Conservation (phyloP, 805 yeast genomes). For the Yarrowia divulgata region DNA sequence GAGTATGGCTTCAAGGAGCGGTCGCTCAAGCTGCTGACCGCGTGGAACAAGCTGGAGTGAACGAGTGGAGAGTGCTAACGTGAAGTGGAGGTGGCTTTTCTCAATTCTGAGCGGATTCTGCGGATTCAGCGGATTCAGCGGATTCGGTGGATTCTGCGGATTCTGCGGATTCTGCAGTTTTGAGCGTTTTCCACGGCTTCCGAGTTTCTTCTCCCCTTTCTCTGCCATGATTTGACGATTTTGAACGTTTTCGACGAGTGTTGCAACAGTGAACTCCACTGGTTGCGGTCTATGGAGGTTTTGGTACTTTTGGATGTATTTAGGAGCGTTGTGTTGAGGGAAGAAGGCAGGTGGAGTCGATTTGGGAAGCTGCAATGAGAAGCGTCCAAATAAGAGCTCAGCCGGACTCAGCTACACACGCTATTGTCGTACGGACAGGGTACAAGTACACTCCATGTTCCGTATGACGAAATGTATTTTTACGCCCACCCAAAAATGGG, state of each 20-base stretch:
- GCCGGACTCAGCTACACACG: neutral
- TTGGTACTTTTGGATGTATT: conserved; percentile 24
- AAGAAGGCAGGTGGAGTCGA: conserved; percentile 11
- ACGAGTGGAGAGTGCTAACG: neutral
- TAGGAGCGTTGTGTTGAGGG: conserved; percentile 11
- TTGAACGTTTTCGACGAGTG: neutral
- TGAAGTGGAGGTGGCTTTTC: neutral
- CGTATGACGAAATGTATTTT: conserved; percentile 21
- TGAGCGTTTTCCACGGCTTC: neutral
- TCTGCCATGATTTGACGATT: conserved; percentile 1
- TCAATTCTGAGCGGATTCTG: neutral
- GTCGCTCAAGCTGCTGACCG: conserved; percentile 44
- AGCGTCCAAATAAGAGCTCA: neutral
- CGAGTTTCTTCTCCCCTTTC: too few species aligned
- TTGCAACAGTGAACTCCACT: neutral
- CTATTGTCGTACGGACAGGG: conserved; percentile 2
- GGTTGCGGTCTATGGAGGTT: neutral
- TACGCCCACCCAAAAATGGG: conserved; percentile 21
- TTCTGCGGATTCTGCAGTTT: neutral
- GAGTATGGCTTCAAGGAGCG: conserved; percentile 48
- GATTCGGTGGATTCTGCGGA: neutral
- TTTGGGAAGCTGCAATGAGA: neutral
- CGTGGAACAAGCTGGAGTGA: conserved; percentile 28
- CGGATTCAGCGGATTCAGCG: neutral
- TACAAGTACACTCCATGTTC: neutral